Evolutionary conservation across 257 asterid genomes (phyloP).

Genomic region (Solanum chiquidenum): DNA sequence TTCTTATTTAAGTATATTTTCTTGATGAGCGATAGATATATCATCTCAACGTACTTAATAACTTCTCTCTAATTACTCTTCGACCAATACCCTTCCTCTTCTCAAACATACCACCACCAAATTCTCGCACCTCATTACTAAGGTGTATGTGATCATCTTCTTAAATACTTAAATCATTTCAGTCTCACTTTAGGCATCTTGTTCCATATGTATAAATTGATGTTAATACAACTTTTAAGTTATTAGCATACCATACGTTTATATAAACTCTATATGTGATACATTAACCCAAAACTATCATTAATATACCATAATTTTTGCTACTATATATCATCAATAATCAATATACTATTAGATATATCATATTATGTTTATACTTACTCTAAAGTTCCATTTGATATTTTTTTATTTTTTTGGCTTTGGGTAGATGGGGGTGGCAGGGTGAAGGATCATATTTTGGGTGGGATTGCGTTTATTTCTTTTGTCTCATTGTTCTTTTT

Average conservation of each 20-base stretch:
- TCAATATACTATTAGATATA: background rate
- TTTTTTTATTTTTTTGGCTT: background rate
- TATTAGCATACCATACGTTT: background rate
- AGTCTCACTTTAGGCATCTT: background rate
- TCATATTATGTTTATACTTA: background rate
- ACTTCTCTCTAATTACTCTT: background rate
- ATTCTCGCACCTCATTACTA: background rate
- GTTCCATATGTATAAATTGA: no score
- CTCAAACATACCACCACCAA: background rate
- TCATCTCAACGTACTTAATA: background rate
- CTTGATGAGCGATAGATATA: accelerated
- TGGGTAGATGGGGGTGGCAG: background rate
- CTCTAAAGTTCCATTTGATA: background rate
- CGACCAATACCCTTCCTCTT: background rate
- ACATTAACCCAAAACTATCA: background rate
- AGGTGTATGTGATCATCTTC: background rate
- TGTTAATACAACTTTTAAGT: background rate
- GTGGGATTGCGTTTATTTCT: background rate
- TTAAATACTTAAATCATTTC: background rate
- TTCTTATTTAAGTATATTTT: accelerated
- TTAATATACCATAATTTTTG: background rate
- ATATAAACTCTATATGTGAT: background rate
- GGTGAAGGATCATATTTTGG: no score
- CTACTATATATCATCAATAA: background rate
- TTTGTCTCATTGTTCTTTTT: background rate